Evolutionary conservation across 2,329 filamentous ascomycete species (phyloP).

Genomic region (Xylaria hypoxylon): DNA sequence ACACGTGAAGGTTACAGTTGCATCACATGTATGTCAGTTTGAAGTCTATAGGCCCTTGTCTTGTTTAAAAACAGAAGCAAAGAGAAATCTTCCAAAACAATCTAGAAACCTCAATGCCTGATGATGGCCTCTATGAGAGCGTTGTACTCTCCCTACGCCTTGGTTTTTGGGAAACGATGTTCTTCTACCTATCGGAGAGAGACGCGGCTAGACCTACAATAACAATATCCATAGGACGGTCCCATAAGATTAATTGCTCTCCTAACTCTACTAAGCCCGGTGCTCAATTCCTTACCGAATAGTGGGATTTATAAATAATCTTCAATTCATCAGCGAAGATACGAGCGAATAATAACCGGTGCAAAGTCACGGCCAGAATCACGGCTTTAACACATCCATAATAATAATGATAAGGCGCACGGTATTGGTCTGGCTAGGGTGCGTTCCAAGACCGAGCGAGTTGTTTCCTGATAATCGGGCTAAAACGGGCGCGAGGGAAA

Average conservation of each 20-base stretch:
- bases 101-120: background rate
- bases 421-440: constrained; percentile 6
- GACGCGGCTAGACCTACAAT: background rate
- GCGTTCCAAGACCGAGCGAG: constrained; percentile 22
- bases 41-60: background rate
- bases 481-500: background rate
- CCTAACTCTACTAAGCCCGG: background rate
- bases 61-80: constrained; percentile 2
- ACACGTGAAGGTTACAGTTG: background rate
- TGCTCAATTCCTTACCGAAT: background rate
- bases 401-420: background rate
- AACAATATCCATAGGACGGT: background rate
- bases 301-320: background rate
- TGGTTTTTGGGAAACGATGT: constrained; percentile 15
- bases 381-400: background rate
- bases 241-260: constrained; percentile 5
- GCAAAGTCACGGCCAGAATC: background rate
- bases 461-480: constrained; percentile 24
- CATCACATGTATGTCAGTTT: background rate
- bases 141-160: constrained; percentile 6
- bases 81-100: constrained; percentile 15
- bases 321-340: background rate
- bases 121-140: constrained; percentile 7
- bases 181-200: background rate
- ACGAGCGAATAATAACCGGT: background rate